Evolutionary conservation across 768 basidiomycete species (phyloP), one percentile per base, ranked within the genome.

Genomic region (Boletus insuetus): DNA sequence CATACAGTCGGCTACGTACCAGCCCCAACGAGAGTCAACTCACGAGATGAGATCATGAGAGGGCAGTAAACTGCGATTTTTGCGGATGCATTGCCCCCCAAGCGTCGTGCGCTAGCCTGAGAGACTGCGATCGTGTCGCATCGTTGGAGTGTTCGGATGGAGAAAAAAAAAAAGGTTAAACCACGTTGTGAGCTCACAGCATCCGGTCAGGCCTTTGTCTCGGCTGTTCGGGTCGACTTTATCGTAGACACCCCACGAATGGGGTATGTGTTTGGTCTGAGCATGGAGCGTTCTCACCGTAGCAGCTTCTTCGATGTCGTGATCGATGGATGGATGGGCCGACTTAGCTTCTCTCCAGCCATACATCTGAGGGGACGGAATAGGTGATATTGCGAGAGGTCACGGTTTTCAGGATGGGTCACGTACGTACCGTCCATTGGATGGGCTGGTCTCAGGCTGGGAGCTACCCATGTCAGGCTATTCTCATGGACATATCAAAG

Each of bases 121-220:
- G 32, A 10, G 24, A 14, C 31, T 35, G 48, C 41, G 41, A 22
- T 44, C 49, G 8, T 13, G 43, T 43, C 34, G 14, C 64, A 16
- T 48, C 38, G 12, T 20, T 34, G 26, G 20, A 49, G 32, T 22
- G 35, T 47, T 12, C 45, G 51, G 20, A 24, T 41, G 26, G 39
- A 37, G 41, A 45, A 9, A 29, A 29, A 29, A 29, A 9, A 29
- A 55, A 66, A 65, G 62, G 50, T 35, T 65, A 65, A 67, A n/a
- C 62, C 64, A 65, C 64, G 65, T 65, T 65, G 46, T 45, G 31
- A 26, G 9, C 45, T 39, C 51, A 53, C 48, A 49, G 32, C 35
- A 17, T 39, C n/a, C 12, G n/a, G 34, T 6, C 29, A 6, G 13
- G 29, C 24, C n/a, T 31, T 32, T 12, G 24, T 42, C 24, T 43